Evolutionary conservation across 2,329 filamentous ascomycete genomes (phyloP), one percentile per base, ranked within the genome.

Genomic region (Nemania diffusa): DNA sequence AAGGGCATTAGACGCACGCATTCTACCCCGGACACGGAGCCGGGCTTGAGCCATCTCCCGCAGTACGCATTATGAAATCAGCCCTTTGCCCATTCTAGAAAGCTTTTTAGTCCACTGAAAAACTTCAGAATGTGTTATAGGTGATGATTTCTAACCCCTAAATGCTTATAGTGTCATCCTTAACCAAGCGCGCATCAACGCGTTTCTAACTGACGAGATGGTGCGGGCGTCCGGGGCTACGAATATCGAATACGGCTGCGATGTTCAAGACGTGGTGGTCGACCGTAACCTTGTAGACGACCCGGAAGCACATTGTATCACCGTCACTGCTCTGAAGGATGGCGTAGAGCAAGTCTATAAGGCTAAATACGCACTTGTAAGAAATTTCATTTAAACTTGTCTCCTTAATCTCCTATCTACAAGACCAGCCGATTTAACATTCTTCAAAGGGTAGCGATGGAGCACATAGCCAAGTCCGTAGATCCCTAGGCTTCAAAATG

Each of bases 101-200:
- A n/a, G n/a, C n/a, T n/a, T n/a, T n/a, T n/a, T n/a, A n/a, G n/a
- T n/a, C n/a, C n/a, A n/a, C n/a, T n/a, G n/a, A n/a, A n/a, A n/a
- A n/a, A n/a, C n/a, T n/a, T n/a, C n/a, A n/a, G n/a, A n/a, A n/a
- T n/a, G 34, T 40, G 2, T 40, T 40, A 9, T 40, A 40, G 17
- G 34, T 2, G 17, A 13, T 13, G 34, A 40, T 50, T 5, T 29
- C 48, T 51, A n/a, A 51, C 48, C 5, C 5, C 3, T n/a, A 8
- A 24, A 27, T 27, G 2, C 24, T 7, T 9, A 50, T 51, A 51
- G 48, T 74, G 82, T 88, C 44, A 88, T 88, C 46, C 73, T 88
- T 32, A 87, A 85, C 68, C 86, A 88, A 77, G 85, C 85, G 0
- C 76, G 84, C 15, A 79, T 88, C 20, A 87, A 88, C 69, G 82